A percentile compares a stretch with the other conserved stretches of the same genome.
Conservation (phyloP, 208 protist species). For the Wallacemonas sp. region DNA sequence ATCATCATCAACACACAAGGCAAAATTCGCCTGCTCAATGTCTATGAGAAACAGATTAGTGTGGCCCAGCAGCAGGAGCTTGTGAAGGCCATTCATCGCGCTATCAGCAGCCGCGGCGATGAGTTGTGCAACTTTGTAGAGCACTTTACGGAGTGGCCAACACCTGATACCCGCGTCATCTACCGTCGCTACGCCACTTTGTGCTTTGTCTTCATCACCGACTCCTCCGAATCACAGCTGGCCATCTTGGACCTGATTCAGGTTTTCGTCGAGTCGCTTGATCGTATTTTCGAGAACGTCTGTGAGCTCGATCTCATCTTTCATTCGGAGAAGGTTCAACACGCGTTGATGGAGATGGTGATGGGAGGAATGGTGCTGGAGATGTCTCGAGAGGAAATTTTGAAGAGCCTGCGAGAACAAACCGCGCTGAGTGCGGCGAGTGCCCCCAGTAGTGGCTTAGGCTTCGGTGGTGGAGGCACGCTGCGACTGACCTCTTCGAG, state of each 20-base stretch:
- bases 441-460: not conserved
- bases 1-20: slow-evolving; percentile 98
- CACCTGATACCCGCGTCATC: slow-evolving; percentile 95
- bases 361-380: slow-evolving; percentile 98
- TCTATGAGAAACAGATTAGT: slow-evolving; percentile 91
- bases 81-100: slow-evolving; percentile 87
- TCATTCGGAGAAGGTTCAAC: slow-evolving; percentile 97
- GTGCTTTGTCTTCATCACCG: slow-evolving; percentile 98
- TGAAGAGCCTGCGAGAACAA: slow-evolving; percentile 73
- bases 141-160: slow-evolving; percentile 85
- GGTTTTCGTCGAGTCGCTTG: slow-evolving; percentile 97
- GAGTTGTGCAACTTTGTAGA: slow-evolving; percentile 98
- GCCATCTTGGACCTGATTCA: slow-evolving; percentile 98
- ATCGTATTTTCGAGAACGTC: slow-evolving; percentile 98
- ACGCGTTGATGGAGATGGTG: slow-evolving; percentile 97
- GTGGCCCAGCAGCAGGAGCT: slow-evolving; percentile 85
- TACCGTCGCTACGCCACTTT: slow-evolving; percentile 98
- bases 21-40: slow-evolving; percentile 95
- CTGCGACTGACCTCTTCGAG: slow-evolving; percentile 6
- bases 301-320: slow-evolving; percentile 99
- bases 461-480: not conserved
- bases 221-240: slow-evolving; percentile 96
- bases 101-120: slow-evolving; percentile 92
- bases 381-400: slow-evolving; percentile 92
- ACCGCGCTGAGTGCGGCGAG: slow-evolving; percentile 30